Base-by-base conservation (phyloP, 495 filamentous ascomycete species). In the Hamigera avellanea region DNA sequence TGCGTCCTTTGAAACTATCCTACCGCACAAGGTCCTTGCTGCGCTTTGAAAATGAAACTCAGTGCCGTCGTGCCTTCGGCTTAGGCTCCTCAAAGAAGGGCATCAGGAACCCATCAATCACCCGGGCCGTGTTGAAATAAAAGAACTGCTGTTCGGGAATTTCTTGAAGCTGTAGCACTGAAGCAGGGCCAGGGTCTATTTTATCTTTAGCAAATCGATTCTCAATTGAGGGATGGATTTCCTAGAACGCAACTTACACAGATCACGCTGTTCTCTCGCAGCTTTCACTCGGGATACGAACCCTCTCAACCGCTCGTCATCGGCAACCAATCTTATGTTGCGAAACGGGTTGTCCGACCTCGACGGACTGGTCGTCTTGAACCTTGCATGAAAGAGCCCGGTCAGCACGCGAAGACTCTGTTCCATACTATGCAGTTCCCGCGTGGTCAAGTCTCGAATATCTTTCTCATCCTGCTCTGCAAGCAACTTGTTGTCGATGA, bases 401-500 rank as follows among this genome's bases (percentile, higher is more conserved):
- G 28, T 30, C 5, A 30, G 12, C 6, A 4, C n/a, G 4, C 8
- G 26, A 25, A 40, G 33, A 7, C 17, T 36, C 13, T 32, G 18
- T 23, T 44, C 42, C 23, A 36, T 13, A 5, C 21, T 15, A 12
- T 35, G 12, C 9, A 44, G 14, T 14, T 27, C 15, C 17, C 19
- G 14, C n/a, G 12, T 4, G 9, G 42, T 44, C 36, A 10, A 1
- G 10, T 34, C 31, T 30, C 17, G 21, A 10, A 30, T 4, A 6
- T 33, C 32, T 19, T n/a, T 6, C 4, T 30, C 15, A 18, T 32
- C 15, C 29, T 23, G 16, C 14, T 14, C 4, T 6, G 14, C 15
- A 13, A 25, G 10, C n/a, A 44, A 16, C 14, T 3, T 15, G 31
- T 44, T 40, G 25, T 40, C 42, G 15, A 18, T 30, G 9, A 39